Evolutionary conservation across 2,329 filamentous ascomycete genomes (phyloP).

Genomic region (Pseudocercospora cruenta): DNA sequence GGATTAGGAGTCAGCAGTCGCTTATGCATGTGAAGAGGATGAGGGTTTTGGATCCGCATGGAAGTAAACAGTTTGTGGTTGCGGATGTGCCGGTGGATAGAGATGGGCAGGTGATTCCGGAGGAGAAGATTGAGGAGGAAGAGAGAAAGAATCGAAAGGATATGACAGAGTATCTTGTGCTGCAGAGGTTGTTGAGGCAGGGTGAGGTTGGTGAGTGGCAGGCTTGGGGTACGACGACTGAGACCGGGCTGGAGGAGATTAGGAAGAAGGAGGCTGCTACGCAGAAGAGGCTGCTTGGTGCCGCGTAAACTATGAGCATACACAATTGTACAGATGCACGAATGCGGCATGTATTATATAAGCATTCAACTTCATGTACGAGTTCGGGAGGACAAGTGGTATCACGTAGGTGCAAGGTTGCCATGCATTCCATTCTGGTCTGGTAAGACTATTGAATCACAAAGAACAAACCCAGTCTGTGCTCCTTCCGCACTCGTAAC

Average conservation of each 20-base stretch:
- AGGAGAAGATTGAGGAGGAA: conserved; percentile 40
- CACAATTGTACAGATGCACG: neutral
- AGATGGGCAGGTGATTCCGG: conserved; percentile 35
- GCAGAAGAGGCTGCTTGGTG: conserved; percentile 17
- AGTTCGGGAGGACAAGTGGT: neutral
- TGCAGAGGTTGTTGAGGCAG: conserved; percentile 51
- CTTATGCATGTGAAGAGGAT: conserved; percentile 31
- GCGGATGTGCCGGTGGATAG: conserved; percentile 39
- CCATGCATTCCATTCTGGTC: conserved; percentile 8
- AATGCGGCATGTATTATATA: neutral
- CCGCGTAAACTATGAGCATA: neutral
- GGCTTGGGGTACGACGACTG: conserved; percentile 54
- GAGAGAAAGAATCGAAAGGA: conserved; percentile 43
- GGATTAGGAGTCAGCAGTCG: conserved; percentile 35
- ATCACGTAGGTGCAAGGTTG: neutral
- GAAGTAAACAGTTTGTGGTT: conserved; percentile 17
- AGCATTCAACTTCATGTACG: neutral
- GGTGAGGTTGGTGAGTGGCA: conserved; percentile 50
- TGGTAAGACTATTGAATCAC: conserved; percentile 4
- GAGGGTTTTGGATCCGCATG: conserved; percentile 21
- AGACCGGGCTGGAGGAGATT: conserved; percentile 47
- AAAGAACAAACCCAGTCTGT: conserved; percentile 2
- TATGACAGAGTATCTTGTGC: conserved; percentile 55
- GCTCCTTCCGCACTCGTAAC: conserved; percentile 2
- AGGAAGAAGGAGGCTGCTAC: conserved; percentile 29